Evolutionary conservation across 345 rosid species (phyloP).

Genomic region (Angophora floribunda): DNA sequence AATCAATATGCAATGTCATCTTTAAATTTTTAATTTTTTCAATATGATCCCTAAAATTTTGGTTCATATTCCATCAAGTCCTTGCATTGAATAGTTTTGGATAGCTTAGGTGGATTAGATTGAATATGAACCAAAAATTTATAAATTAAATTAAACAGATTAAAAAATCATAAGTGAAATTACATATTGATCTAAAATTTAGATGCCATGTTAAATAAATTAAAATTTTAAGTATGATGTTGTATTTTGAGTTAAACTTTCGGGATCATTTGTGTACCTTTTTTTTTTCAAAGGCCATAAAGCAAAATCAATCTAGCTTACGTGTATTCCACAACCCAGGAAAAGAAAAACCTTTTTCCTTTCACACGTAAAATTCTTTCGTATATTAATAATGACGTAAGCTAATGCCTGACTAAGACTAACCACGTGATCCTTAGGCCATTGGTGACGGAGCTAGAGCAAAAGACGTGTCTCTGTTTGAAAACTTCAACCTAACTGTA

Average conservation of each 20-base stretch:
- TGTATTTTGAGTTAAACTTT: neutral
- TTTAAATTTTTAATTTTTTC: neutral
- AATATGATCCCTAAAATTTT: neutral
- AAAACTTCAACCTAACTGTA: neutral
- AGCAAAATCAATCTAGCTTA: neutral
- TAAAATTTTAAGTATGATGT: neutral
- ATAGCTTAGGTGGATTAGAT: neutral
- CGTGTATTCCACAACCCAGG: neutral
- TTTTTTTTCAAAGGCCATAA: neutral
- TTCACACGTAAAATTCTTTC: neutral
- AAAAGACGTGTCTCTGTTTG: neutral
- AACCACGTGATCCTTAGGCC: neutral
- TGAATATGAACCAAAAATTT: neutral
- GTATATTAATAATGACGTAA: neutral
- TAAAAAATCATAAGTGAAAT: accelerated
- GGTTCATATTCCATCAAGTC: neutral
- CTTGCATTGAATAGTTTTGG: neutral
- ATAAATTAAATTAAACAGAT: neutral
- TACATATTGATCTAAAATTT: neutral
- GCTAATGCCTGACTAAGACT: neutral
- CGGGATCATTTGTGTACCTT: neutral
- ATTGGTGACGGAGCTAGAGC: neutral
- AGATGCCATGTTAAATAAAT: accelerated
- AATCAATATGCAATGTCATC: too few relatives aligned
- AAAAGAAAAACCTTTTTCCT: neutral